Evolutionary conservation across 2,329 filamentous ascomycete genomes (phyloP), one percentile per base, ranked within the genome.

Genomic region (Cladobotryum mycophilum): DNA sequence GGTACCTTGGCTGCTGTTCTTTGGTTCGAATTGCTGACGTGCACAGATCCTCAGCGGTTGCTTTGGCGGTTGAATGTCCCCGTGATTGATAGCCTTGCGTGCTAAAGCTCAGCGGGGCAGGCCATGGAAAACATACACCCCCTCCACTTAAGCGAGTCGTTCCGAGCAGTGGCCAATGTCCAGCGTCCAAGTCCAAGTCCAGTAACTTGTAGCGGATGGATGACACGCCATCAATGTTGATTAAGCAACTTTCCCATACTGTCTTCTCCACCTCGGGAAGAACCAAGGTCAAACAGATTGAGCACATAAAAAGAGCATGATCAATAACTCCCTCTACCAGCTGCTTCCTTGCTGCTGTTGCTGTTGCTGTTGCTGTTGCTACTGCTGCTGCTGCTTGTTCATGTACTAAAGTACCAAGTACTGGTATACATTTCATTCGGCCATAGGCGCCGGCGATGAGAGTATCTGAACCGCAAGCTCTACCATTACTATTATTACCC

Each of bases 181-280:
- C 25, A 30, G 6, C 25, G 25, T 20, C 20, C 25, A 30, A n/a
- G n/a, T n/a, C n/a, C n/a, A n/a, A n/a, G 6, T 17, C 6, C 22
- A 42, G 41, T 38, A 40, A 43, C 25, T 11, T 8, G 37, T 51
- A 51, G 38, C 25, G 44, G 35, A 41, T 30, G 50, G 45, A 52
- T 45, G 47, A 45, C 50, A 52, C 45, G 45, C 38, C 37, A 38
- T 40, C 47, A 43, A 51, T 40, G 34, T 41, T 41, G 15, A 30
- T 42, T 25, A 8, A 42, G 41, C 41, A 18, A 18, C 15, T 18
- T 30, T 30, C 25, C 25, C 25, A 30, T 30, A 30, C 25, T 30
- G 25, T 30, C 20, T 42, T 42, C 41, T 42, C 41, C 41, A 42
- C 41, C 41, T 42, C 41, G 15, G 17, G 36, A n/a, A 30, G 25